Conservation (phyloP, 1,284 basidiomycete genomes). For the Dichomitus squalens region DNA sequence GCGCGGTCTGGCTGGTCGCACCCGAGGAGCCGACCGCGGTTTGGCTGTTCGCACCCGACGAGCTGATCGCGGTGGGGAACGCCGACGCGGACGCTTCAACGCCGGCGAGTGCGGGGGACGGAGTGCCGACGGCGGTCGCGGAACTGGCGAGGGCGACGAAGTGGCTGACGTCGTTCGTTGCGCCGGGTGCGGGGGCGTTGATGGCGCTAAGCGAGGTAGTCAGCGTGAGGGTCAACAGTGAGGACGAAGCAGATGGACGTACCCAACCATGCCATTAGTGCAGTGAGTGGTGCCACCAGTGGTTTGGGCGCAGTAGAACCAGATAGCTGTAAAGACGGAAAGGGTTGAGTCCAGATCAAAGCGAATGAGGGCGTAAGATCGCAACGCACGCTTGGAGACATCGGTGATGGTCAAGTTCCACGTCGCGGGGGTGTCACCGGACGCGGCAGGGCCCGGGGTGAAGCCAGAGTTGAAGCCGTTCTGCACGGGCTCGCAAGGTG, state of each 20-base stretch:
- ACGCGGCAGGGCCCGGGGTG: conserved; percentile 30
- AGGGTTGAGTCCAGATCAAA: not conserved
- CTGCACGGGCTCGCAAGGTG: conserved; percentile 45
- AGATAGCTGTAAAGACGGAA: conserved; percentile 44
- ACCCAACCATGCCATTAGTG: conserved; percentile 43
- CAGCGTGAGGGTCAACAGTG: too few relatives aligned
- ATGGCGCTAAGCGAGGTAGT: too few relatives aligned
- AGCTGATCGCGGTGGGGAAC: conserved; percentile 31
- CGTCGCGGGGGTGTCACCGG: conserved; percentile 22
- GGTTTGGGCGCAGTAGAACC: conserved; percentile 63
- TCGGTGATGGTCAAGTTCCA: conserved; percentile 51
- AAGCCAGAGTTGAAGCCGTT: conserved; percentile 55
- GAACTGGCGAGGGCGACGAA: conserved; percentile 42
- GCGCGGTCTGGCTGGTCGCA: not conserved
- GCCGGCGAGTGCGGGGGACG: conserved; percentile 39
- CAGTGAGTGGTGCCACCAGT: conserved; percentile 40
- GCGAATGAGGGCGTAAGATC: not conserved
- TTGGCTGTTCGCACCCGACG: conserved; percentile 16
- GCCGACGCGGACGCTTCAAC: conserved; percentile 48
- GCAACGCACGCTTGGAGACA: conserved; percentile 39
- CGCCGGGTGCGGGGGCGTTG: conserved; percentile 53
- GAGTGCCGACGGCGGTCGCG: conserved; percentile 32
- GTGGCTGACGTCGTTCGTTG: conserved; percentile 45
- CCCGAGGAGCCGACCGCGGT: not conserved
- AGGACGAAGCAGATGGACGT: conserved; percentile 14